These are phyloP conservation scores for Persicaria tinctoria DNA, from an alignment of 148 eudicot species.

Conservation along the genomic window DNA sequence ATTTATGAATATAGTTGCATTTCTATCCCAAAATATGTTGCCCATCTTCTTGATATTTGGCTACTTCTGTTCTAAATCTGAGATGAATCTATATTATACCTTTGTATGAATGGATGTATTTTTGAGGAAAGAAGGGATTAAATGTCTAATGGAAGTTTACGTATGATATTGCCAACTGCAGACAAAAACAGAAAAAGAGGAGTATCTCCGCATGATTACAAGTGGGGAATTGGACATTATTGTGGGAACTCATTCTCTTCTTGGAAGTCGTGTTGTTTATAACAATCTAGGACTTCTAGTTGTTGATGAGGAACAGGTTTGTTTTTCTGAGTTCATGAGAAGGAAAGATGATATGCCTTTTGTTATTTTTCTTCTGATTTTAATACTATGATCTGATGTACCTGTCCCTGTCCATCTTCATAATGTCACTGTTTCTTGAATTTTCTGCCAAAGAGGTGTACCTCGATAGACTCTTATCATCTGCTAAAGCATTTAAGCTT, in stretches of 20 bases:
- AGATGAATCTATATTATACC: not conserved
- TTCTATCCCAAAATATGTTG: not conserved
- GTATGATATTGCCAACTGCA: slow-evolving; percentile 25
- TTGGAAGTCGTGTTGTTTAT: slow-evolving; percentile 80
- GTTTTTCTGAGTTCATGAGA: slow-evolving; percentile 6
- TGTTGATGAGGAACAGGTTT: slow-evolving; percentile 99
- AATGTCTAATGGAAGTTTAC: not conserved
- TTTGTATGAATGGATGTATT: not conserved
- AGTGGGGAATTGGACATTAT: slow-evolving; percentile 70
- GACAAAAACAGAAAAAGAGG: slow-evolving; percentile 85
- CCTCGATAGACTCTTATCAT: not conserved
- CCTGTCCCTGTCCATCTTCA: not conserved
- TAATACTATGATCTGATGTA: not conserved
- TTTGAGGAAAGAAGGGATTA: not conserved
- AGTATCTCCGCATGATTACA: slow-evolving; percentile 59
- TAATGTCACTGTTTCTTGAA: not conserved
- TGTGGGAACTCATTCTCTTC: slow-evolving; percentile 93
- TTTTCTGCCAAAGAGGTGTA: not conserved
- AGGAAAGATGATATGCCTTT: not conserved
- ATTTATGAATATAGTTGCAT: not conserved
- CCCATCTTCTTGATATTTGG: not conserved
- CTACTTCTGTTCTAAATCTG: not conserved
- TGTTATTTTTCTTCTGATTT: not conserved
- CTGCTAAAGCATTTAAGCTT: not conserved
- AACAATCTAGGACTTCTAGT: slow-evolving; percentile 90